Evolutionary conservation across 176 grass and related monocot genomes (phyloP), one percentile per base, ranked within the genome.

Genomic region (Panicum miliaceum): DNA sequence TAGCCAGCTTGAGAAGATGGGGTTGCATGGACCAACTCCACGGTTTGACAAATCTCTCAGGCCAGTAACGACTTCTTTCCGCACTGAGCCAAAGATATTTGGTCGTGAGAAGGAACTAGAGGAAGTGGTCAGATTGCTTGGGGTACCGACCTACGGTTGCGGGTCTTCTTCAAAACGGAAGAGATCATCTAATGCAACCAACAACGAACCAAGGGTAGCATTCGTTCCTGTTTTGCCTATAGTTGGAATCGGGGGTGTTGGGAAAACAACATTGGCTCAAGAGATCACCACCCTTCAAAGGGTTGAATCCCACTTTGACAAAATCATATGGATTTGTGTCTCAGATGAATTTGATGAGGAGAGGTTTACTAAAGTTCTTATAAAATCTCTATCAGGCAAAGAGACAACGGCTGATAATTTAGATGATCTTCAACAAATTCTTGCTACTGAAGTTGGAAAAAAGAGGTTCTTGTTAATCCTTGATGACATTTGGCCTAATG

Each of bases 241-340:
- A 42, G 41, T 42, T 10, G 41, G 41, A 42, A 7, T 42, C 9
- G 41, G 41, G 41, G 41, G 41, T 2, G 41, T 42, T 42, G 41
- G 41, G 8, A 42, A 42, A 9, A 42, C 41, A 8, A 42, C 41
- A 42, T 9, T 42, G 41, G 41, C 41, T 9, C 41, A 42, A 42
- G 9, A 42, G 7, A 42, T 42, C 9, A 8, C 8, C 41, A 42
- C 7, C 8, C 41, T 8, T 42, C 7, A 7, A 42, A 1, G 9
- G 1, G 41, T 42, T 1, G 8, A 1, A 1, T 42, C 41, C 1
- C 69, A 84, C 12, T 88, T 91, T 56, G 5, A 77, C 5, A n/a
- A 26, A 12, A 54, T 64, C 64, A 84, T 91, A 35, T 91, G 89
- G 89, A 14, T 32, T 12, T 84, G 70, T 42, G 85, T 91, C 14